Evolutionary conservation across 495 filamentous ascomycete species (phyloP).

Genomic region (Penicillium fimorum): DNA sequence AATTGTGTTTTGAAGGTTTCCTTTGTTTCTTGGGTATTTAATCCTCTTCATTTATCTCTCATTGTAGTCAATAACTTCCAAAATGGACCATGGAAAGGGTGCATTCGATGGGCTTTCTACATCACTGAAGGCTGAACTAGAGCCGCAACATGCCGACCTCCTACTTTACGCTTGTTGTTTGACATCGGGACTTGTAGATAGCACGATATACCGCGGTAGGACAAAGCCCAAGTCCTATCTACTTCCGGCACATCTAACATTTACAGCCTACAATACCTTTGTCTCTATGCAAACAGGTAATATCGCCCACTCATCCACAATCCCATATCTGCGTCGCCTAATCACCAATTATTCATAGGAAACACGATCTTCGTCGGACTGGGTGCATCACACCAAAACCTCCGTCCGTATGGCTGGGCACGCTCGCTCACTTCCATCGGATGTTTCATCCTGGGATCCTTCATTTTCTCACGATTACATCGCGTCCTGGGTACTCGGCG

Average conservation of each 20-base stretch:
- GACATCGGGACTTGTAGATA: conserved; percentile 50
- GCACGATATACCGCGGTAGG: conserved; percentile 49
- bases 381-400: conserved; percentile 52
- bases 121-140: conserved; percentile 35
- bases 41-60: neutral
- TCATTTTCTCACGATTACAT: conserved; percentile 41
- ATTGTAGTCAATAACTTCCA: neutral
- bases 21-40: neutral
- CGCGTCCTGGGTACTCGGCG: conserved; percentile 31
- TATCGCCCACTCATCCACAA: neutral
- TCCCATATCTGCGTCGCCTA: neutral
- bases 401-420: conserved; percentile 55
- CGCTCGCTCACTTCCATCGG: conserved; percentile 55
- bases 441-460: conserved; percentile 52
- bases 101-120: conserved; percentile 7
- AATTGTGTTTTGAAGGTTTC: neutral
- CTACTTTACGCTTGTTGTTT: conserved; percentile 50
- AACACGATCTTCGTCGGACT: conserved; percentile 65
- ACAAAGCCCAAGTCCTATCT: neutral
- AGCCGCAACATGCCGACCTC: conserved; percentile 38
- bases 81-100: conserved; percentile 12
- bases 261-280: conserved; percentile 51
- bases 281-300: conserved; percentile 57
- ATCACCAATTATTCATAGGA: conserved; percentile 25
- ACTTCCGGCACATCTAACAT: conserved; percentile 7